Conservation (phyloP, 495 filamentous ascomycete species). For the Penicillium goetzii region DNA sequence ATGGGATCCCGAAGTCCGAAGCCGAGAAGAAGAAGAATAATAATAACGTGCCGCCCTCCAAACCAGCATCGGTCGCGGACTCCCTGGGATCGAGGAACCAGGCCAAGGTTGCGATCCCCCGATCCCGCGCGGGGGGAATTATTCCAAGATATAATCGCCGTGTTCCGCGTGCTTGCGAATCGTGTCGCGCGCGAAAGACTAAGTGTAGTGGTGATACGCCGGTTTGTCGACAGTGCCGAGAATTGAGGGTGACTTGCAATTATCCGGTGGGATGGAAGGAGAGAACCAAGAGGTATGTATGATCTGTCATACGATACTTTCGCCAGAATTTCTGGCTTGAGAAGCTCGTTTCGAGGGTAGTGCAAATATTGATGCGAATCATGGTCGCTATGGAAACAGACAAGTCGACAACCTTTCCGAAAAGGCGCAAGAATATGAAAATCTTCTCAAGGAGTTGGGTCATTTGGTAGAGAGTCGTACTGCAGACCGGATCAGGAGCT, state of each 20-base stretch:
- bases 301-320: conserved; percentile 1
- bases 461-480: conserved; percentile 36
- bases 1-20: not conserved
- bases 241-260: conserved; percentile 52
- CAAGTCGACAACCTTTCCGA: conserved; percentile 45
- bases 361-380: conserved; percentile 11
- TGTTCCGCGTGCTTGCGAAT: conserved; percentile 66
- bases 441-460: conserved; percentile 45
- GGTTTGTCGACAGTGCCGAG: conserved; percentile 59
- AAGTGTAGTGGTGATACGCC: conserved; percentile 65
- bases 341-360: not conserved
- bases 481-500: conserved; percentile 36
- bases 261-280: conserved; percentile 65
- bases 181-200: conserved; percentile 69
- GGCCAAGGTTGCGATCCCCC: conserved; percentile 55
- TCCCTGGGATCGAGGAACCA: conserved; percentile 23
- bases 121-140: conserved; percentile 26
- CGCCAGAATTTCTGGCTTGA: not conserved
- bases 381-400: conserved; percentile 24
- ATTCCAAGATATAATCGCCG: conserved; percentile 46
- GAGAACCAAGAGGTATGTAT: conserved; percentile 59
- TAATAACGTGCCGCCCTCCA: not conserved
- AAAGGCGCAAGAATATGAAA: conserved; percentile 57
- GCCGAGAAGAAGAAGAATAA: not conserved
- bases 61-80: conserved; percentile 19